Conservation (phyloP, 164 flowering plant genomes). For the Stephania japonica region DNA sequence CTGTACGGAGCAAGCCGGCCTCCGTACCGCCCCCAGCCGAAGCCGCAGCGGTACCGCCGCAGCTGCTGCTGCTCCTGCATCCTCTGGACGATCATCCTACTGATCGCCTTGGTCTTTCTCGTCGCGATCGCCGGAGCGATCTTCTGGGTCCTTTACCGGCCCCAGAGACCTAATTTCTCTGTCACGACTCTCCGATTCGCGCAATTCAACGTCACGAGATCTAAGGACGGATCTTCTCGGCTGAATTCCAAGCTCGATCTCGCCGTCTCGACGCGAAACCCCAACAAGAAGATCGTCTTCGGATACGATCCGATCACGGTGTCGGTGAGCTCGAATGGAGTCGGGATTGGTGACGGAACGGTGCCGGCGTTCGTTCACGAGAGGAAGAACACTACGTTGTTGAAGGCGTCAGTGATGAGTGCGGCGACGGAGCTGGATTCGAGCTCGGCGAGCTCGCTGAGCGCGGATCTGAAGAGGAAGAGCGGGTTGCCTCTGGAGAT, state of each 20-base stretch:
- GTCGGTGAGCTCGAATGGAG: conserved; percentile 31
- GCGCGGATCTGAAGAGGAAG: conserved; percentile 46
- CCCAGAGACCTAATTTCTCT: conserved; percentile 67
- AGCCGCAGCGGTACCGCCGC: conserved; percentile 36
- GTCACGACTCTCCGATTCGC: conserved; percentile 52
- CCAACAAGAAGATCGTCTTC: conserved; percentile 56
- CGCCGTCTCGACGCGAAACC: conserved; percentile 52
- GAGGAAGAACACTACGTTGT: conserved; percentile 41
- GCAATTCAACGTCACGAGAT: conserved; percentile 53
- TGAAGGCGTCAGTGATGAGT: conserved; percentile 24
- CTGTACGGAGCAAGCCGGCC: conserved; percentile 63
- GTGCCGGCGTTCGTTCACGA: conserved; percentile 25
- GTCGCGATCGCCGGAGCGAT: conserved; percentile 48
- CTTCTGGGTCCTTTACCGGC: conserved; percentile 67
- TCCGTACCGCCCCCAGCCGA: conserved; percentile 58
- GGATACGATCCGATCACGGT: conserved; percentile 38
- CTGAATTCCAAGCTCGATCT: conserved; percentile 41
- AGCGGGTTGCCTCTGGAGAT: conserved; percentile 47
- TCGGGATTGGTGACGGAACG: conserved; percentile 26
- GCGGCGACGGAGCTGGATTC: conserved; percentile 23
- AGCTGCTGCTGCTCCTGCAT: conserved; percentile 54
- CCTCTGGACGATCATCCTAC: conserved; percentile 41
- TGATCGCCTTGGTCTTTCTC: conserved; percentile 40
- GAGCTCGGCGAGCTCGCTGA: conserved; percentile 20
- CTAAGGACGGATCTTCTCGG: conserved; percentile 16